Conservation (phyloP, 352 stramenopile genomes). For the Phytophthora ohioensis region DNA sequence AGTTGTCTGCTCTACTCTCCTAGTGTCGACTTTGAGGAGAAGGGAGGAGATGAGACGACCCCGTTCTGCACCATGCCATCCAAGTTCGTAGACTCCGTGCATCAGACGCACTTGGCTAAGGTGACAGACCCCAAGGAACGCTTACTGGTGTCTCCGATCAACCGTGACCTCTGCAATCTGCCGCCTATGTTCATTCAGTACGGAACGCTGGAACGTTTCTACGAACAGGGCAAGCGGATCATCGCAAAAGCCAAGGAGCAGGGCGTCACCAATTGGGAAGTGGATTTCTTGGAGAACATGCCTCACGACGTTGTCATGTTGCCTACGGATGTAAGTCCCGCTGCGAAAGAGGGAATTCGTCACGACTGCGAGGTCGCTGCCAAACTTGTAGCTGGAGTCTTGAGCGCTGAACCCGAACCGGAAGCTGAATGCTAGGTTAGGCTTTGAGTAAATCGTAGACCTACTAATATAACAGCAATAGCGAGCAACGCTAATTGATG, state of each 20-base stretch:
- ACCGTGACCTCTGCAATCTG: slow-evolving; percentile 22
- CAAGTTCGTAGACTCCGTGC: slow-evolving; percentile 30
- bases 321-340: slow-evolving; percentile 28
- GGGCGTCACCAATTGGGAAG: slow-evolving; percentile 31
- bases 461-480: background rate
- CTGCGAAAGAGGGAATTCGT: slow-evolving; percentile 31
- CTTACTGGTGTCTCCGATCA: slow-evolving; percentile 29
- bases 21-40: slow-evolving; percentile 36
- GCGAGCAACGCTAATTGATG: background rate
- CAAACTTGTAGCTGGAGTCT: slow-evolving; percentile 20
- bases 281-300: slow-evolving; percentile 37
- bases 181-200: slow-evolving; percentile 40
- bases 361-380: slow-evolving; percentile 31
- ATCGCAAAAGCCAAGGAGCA: slow-evolving; percentile 31
- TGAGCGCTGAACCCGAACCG: slow-evolving; percentile 20
- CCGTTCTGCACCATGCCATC: slow-evolving; percentile 34
- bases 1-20: slow-evolving; percentile 32
- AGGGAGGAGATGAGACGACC: slow-evolving; percentile 33
- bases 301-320: slow-evolving; percentile 37
- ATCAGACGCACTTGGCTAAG: slow-evolving; percentile 35
- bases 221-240: slow-evolving; percentile 29
- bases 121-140: slow-evolving; percentile 26
- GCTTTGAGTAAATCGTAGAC: no score
- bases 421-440: slow-evolving; percentile 11
- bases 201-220: slow-evolving; percentile 37